phyloP scores from a whole-genome alignment of 2,329 filamentous ascomycete species.

The Cladophialophora exuberans region DNA sequence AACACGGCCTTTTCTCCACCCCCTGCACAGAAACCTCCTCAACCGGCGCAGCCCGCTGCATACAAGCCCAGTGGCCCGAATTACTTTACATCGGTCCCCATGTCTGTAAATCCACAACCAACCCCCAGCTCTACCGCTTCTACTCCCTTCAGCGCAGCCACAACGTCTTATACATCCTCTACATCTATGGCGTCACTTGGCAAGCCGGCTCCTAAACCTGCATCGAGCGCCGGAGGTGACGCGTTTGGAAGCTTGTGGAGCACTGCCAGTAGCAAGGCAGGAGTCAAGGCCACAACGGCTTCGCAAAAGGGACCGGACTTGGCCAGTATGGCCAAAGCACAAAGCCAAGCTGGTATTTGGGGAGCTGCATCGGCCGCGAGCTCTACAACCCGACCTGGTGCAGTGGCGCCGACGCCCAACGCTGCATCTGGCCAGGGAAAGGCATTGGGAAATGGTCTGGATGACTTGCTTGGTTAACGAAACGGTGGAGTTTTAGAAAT shows the following conservation, averaged over 20 bases:
- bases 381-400: constrained; percentile 51
- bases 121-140: constrained; percentile 36
- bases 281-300: constrained; percentile 70
- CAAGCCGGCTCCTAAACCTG: constrained; percentile 54
- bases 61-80: constrained; percentile 82
- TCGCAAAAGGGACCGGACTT: constrained; percentile 74
- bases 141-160: constrained; percentile 35
- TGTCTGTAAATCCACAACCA: constrained; percentile 22
- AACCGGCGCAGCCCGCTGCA: constrained; percentile 54
- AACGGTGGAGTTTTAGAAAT: neutral
- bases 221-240: constrained; percentile 67
- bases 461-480: constrained; percentile 51
- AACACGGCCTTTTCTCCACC: constrained; percentile 44
- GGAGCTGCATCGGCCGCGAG: constrained; percentile 65
- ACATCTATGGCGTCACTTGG: constrained; percentile 43
- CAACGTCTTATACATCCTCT: constrained; percentile 44
- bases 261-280: constrained; percentile 67
- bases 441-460: constrained; percentile 41
- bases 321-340: constrained; percentile 96
- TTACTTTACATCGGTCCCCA: constrained; percentile 82
- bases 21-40: constrained; percentile 46
- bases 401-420: constrained; percentile 47
- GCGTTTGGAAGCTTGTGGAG: constrained; percentile 88
- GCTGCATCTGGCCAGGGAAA: constrained; percentile 36
- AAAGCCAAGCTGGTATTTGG: constrained; percentile 94